Conservation (phyloP, 75 land plant species). For the Picea sitchensis region DNA sequence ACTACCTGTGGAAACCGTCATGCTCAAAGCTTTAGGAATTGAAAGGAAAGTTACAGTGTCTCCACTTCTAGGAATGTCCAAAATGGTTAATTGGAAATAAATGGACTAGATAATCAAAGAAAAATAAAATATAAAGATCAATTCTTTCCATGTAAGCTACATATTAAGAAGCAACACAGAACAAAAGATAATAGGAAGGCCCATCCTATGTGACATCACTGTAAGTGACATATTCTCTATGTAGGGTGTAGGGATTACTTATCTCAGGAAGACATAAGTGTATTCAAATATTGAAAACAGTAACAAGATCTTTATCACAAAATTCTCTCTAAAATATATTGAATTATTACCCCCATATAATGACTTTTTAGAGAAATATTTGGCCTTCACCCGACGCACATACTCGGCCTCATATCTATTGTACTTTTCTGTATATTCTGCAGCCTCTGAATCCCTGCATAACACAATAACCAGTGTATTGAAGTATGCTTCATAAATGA, state of each 20-base stretch:
- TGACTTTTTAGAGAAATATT: constrained; percentile 54
- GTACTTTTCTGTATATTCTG: constrained; percentile 27
- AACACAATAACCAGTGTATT: background rate
- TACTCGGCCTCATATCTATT: constrained; percentile 43
- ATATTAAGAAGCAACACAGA: background rate
- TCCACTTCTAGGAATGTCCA: background rate
- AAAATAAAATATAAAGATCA: background rate
- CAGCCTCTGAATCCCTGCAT: constrained; percentile 24
- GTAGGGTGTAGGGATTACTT: background rate
- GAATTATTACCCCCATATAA: constrained; percentile 39
- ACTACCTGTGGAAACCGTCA: too few relatives aligned
- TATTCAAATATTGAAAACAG: background rate
- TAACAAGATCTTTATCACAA: background rate
- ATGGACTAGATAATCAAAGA: background rate
- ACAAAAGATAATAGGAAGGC: background rate
- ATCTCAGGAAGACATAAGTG: background rate
- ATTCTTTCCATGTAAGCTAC: background rate
- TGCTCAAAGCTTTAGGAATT: too few relatives aligned
- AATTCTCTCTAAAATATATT: background rate
- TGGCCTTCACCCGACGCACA: constrained; percentile 34
- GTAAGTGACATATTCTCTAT: background rate
- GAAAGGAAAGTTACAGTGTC: too few relatives aligned
- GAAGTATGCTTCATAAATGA: background rate
- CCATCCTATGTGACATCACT: background rate
- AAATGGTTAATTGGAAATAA: background rate